Base-by-base conservation (phyloP, 495 filamentous ascomycete species). In the Neurospora hispaniola region DNA sequence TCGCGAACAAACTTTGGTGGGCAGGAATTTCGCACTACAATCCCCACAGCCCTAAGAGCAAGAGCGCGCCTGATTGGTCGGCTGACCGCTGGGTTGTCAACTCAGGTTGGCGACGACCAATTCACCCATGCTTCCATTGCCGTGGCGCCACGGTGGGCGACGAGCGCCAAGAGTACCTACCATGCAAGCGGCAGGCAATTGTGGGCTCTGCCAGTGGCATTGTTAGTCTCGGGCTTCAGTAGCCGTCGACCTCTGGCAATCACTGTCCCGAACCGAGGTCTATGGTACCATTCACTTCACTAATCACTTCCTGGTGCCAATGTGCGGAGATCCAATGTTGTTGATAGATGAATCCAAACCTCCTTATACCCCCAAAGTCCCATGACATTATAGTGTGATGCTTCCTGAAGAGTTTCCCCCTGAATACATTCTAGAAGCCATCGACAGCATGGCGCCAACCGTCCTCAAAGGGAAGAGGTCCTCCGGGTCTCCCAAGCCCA, bases 401-500 rank as follows among this genome's bases (percentile, higher is more conserved):
- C 69, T 72, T 11, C n/a, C 73, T 11, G 77, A 79, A 41, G 75
- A 77, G 35, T 73, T 74, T 31, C 71, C 73, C 4, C 71, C 76
- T 16, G 79, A 80, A 42, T 71, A 66, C 43, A 72, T 79, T 40
- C 71, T 80, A 54, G 77, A 82, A 68, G 74, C 71, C 42, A 76
- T 81, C 69, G 80, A 81, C 69, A 43, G 27, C 41, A 78, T 78
- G 75, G 40, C 71, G 31, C 46, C 42, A 27, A 16, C 69, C 14
- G 54, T 35, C 35, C 7, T 66, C 14, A 18, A 14, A 69, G 31
- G 74, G 73, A 54, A 86, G 84, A 83, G 73, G 73, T 41, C 78
- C 14, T 41, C 78, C 14, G 48, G 48, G 10, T 39, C 79, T 12
- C 71, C 74, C 42, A 84, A 85, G 69, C 92, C 94, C 23, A 90